Evolutionary conservation across 208 protist genomes (phyloP).

Genomic region (Leishmania guyanensis): DNA sequence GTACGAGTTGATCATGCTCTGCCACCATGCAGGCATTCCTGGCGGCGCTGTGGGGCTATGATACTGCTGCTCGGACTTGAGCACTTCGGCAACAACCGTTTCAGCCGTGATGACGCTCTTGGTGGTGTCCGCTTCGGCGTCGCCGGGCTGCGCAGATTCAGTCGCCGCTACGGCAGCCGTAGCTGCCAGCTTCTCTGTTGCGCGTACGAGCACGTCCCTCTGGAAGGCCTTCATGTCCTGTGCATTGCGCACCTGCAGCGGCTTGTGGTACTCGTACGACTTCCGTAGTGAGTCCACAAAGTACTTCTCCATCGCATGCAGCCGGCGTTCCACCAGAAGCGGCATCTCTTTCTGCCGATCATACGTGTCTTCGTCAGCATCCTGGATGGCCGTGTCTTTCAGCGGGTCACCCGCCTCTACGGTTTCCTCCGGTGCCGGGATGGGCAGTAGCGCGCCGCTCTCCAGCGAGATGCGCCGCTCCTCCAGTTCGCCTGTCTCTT

Average conservation of each 20-base stretch:
- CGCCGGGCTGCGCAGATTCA: background rate
- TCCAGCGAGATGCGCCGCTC: slow-evolving; percentile 78
- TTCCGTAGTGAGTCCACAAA: slow-evolving; percentile 61
- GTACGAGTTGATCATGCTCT: slow-evolving; percentile 45
- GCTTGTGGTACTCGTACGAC: slow-evolving; percentile 68
- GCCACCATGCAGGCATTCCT: slow-evolving; percentile 54
- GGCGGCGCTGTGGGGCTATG: slow-evolving; percentile 11
- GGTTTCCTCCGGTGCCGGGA: slow-evolving; percentile 52
- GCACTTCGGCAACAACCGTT: slow-evolving; percentile 28
- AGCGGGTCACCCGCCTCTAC: slow-evolving; percentile 77
- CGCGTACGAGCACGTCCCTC: slow-evolving; percentile 52
- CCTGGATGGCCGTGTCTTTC: slow-evolving; percentile 82
- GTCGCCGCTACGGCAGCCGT: slow-evolving; percentile 8
- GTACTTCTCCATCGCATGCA: slow-evolving; percentile 87
- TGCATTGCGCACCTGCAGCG: slow-evolving; percentile 56
- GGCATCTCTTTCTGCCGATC: slow-evolving; percentile 70
- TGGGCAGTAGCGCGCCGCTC: slow-evolving; percentile 80
- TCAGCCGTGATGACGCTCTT: slow-evolving; percentile 6
- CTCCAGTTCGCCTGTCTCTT: slow-evolving; percentile 70
- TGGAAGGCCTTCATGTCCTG: slow-evolving; percentile 73
- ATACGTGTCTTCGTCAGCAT: slow-evolving; percentile 81
- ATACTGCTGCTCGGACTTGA: slow-evolving; percentile 22
- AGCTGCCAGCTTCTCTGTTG: slow-evolving; percentile 55
- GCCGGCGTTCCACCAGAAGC: slow-evolving; percentile 65
- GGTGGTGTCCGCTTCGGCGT: background rate